These are phyloP conservation scores for Bimuria novae-zelandiae DNA, from an alignment of 2,329 filamentous ascomycete genomes.

Conservation along the genomic window DNA sequence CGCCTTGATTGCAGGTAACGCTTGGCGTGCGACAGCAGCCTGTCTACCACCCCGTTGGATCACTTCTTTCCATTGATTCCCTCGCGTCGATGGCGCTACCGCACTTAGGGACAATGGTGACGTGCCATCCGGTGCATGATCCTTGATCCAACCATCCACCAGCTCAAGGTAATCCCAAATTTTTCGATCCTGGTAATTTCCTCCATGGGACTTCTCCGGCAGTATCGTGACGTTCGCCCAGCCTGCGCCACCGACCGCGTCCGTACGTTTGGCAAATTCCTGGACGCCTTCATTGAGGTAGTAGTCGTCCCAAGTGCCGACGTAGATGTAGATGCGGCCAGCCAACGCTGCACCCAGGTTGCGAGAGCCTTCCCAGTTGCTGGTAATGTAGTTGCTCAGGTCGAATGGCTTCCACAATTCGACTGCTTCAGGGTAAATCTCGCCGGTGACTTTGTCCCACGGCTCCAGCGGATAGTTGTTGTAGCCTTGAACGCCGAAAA, in stretches of 20 bases:
- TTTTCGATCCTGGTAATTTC: slow-evolving; percentile 37
- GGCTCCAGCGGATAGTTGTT: slow-evolving; percentile 47
- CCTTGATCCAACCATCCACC: slow-evolving; percentile 33
- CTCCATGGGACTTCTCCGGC: slow-evolving; percentile 37
- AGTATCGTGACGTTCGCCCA: slow-evolving; percentile 47
- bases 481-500: slow-evolving; percentile 44
- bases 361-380: slow-evolving; percentile 37
- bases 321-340: slow-evolving; percentile 42
- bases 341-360: slow-evolving; percentile 41
- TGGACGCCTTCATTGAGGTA: slow-evolving; percentile 45
- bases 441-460: slow-evolving; percentile 48
- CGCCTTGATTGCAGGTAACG: slow-evolving; percentile 25
- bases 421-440: slow-evolving; percentile 45
- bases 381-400: slow-evolving; percentile 38
- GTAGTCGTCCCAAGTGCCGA: slow-evolving; percentile 43
- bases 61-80: slow-evolving; percentile 44
- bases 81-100: slow-evolving; percentile 27
- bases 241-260: slow-evolving; percentile 35
- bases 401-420: slow-evolving; percentile 46
- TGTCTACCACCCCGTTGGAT: slow-evolving; percentile 37
- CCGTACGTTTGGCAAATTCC: slow-evolving; percentile 41
- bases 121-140: slow-evolving; percentile 39
- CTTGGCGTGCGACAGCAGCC: slow-evolving; percentile 41
- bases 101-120: slow-evolving; percentile 29
- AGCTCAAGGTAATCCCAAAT: slow-evolving; percentile 44